Base-by-base conservation (phyloP, 345 rosid genomes). In the Geranium brycei region DNA sequence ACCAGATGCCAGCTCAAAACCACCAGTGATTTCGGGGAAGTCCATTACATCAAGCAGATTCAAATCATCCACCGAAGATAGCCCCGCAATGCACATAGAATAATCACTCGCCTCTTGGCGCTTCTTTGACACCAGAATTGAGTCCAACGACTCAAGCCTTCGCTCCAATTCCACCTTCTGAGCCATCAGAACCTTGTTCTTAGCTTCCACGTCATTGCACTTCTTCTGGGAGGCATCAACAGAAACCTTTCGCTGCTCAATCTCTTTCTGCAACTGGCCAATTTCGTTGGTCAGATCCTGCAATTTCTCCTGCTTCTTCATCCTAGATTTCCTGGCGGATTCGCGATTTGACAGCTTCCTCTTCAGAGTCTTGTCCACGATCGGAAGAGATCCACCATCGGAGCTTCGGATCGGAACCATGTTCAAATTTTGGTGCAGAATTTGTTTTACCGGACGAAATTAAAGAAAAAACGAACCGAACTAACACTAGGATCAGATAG, bases 311-410 rank as follows among this genome's bases (percentile, higher is more conserved):
- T 86, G 91, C 72, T 89, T 93, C 84, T 73, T 81, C 95, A 72
- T 66, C 64, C 99, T 75, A 13, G 96, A 93, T 32, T 97, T 77
- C 70, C 91, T 76, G 0, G 97, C 96, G 0, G 99, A 93, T 72
- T 89, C 99, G 12, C 96, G 74, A 75, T 93, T 93, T 6, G 99
- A 87, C 17, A 83, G 72, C 96, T 84, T 86, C 58, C 96, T 80
- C 88, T 86, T 92, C 80, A 95, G 76, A 62, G 86, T 93, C 89
- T 77, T 83, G 64, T 86, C 97, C 13, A 13, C 13, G 53, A 47
- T 13, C 13, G 53, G 53, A 7, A 6, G 53, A 47, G 14, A 6
- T 11, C 53, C 53, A 47, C 13, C 14, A 47, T 47, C 53, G 11
- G 53, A 11, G 14, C 53, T 8, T 47, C 3, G 53, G 15, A 47